A percentile compares a stretch with the other conserved stretches of the same genome.
Evolutionary conservation across 495 filamentous ascomycete genomes (phyloP).

Genomic region (Annulohypoxylon maeteangense): DNA sequence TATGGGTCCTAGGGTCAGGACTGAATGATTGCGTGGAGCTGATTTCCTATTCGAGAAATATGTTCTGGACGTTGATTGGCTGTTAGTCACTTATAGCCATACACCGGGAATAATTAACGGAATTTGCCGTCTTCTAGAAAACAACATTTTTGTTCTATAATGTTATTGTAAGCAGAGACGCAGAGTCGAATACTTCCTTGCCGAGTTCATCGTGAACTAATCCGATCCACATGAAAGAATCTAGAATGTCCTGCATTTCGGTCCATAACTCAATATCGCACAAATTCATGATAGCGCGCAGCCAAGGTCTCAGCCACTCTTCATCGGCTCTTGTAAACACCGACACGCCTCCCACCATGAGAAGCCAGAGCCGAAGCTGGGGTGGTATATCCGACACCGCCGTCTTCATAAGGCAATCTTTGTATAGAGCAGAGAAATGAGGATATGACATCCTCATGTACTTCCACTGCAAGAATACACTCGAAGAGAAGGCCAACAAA

Average conservation of each 20-base stretch:
- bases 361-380: constrained; percentile 46
- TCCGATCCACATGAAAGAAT: constrained; percentile 51
- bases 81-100: background rate
- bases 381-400: background rate
- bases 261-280: constrained; percentile 44
- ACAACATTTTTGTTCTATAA: background rate
- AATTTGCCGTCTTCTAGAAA: background rate
- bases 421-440: constrained; percentile 34
- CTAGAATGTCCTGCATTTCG: constrained; percentile 43
- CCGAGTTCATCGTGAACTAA: constrained; percentile 50
- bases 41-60: background rate
- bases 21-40: background rate
- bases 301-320: constrained; percentile 44
- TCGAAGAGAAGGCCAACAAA: constrained; percentile 52
- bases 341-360: constrained; percentile 50
- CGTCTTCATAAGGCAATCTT: constrained; percentile 10
- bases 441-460: constrained; percentile 42
- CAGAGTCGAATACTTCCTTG: constrained; percentile 27
- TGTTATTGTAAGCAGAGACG: background rate
- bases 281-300: constrained; percentile 34
- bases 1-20: background rate
- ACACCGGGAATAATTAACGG: background rate
- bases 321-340: constrained; percentile 46
- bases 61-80: background rate
- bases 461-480: constrained; percentile 57